phyloP scores from a whole-genome alignment of 1,139 yeast species.

The Blastobotrys malaysiensis region DNA sequence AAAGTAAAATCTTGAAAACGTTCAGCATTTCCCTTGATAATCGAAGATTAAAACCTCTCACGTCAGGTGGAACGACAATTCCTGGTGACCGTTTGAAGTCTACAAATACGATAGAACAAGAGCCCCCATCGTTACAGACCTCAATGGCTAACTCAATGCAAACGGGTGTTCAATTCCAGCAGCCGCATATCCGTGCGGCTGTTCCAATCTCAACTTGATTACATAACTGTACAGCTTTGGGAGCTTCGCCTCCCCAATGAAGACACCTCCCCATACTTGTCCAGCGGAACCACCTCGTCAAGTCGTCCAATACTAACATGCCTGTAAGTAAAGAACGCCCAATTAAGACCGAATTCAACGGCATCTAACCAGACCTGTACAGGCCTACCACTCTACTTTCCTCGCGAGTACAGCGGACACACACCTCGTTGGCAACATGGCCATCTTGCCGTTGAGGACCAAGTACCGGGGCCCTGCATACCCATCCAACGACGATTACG shows the following conservation, averaged over 20 bases:
- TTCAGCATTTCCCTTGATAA: no score
- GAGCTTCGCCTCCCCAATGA: not conserved
- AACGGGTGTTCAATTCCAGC: not conserved
- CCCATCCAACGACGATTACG: constrained; percentile 78
- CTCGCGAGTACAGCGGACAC: constrained; percentile 40
- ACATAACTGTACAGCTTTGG: not conserved
- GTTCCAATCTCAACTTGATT: not conserved
- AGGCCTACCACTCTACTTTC: constrained; percentile 87
- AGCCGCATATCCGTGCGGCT: not conserved
- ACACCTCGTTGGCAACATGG: constrained; percentile 56
- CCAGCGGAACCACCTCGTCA: not conserved
- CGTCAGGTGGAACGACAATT: no score
- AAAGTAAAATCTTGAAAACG: no score
- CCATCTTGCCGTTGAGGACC: constrained; percentile 76
- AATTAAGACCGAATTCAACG: not conserved
- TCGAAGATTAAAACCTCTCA: no score
- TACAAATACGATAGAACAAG: no score
- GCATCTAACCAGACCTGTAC: not conserved
- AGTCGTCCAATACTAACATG: constrained; percentile 3
- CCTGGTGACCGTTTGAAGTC: no score
- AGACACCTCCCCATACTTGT: not conserved
- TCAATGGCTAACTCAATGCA: no score
- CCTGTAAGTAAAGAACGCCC: constrained; percentile 4
- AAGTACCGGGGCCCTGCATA: constrained; percentile 88
- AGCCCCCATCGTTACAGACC: no score